Evolutionary conservation across 495 filamentous ascomycete species (phyloP), one percentile per base, ranked within the genome.

Genomic region (Mytilinidion resinicola): DNA sequence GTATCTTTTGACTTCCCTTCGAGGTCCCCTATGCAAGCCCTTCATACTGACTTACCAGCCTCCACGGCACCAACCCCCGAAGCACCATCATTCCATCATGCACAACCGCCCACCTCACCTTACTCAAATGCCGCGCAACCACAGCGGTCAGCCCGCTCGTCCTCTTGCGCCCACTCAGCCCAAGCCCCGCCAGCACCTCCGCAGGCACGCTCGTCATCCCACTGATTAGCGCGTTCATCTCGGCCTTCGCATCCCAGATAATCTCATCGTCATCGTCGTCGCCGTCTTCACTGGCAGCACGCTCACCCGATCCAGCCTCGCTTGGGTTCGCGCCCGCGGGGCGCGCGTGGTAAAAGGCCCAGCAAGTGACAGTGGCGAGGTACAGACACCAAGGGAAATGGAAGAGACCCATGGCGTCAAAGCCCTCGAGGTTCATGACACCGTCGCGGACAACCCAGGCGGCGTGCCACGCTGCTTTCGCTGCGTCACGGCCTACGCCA

Each of bases 321-420:
- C 17, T n/a, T 5, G 48, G 42, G 4, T 35, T 19, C 12, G 56
- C 42, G 8, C 33, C 12, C 46, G 43, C 19, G 7, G 62, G 62
- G 3, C 56, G 42, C 21, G 62, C 69, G 20, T 74, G 67, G 57
- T 78, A 76, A 38, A 81, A 78, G 9, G 74, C 72, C 79, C 79
- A 84, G 48, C 75, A 74, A 0, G 74, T 73, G 41, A 82, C 54
- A 3, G 80, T 81, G 5, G 76, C 77, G 21, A 82, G 65, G 60
- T 84, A 84, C 35, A 82, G 62, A 58, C 77, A 77, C 81, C 80
- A 82, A 0, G 79, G 78, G 48, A 78, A 79, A 63, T 81, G 79
- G 57, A 81, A 81, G 6, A 76, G 69, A 57, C 78, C 73, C 12
- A 74, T 76, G 12, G 72, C 72, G 30, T 80, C 77, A 68, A 75